Base-by-base conservation (phyloP, 805 yeast species). In the Candida ponderosae region DNA sequence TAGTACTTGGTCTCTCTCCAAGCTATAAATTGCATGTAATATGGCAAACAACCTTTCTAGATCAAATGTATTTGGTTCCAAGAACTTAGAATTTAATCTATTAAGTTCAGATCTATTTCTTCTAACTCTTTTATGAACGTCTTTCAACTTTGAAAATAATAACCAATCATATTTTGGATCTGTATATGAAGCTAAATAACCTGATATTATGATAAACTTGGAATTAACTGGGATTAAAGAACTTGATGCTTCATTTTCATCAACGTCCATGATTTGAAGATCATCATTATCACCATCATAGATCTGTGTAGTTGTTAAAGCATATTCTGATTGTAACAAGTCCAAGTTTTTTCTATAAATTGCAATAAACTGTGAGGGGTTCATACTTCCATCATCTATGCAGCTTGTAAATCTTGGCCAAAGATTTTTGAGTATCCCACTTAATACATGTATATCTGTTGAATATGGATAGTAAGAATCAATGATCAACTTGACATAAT, bases 21-120 rank as follows among this genome's bases (percentile, higher is more conserved):
- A 68, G 18, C 66, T 71, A 50, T 74, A 76, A 13, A 88, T 75
- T 0, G 94, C 79, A 31, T 81, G 81, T 28, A 83, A 65, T 18
- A 89, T 84, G 0, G 96, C 95, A 40, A 84, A 59, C 53, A 86
- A 52, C 40, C 97, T 67, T 54, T 89, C 96, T 33, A 87, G 54
- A 27, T 80, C 84, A 56, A 88, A 88, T 24, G 76, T 60, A 21
- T 80, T 76, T 0, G 95, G 83, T n/a, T 80, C 76, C 31, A 83
- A 60, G 40, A 80, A 66, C 28, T 85, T 66, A 3, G 79, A 69
- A 36, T 79, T 83, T 7, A 64, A 56, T 29, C 66, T 65, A 33
- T 60, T 59, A 18, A 69, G 68, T 5, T 63, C 51, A 18, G 59
- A 52, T 36, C 70, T 59, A 10, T 65, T 66, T 0, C 61, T 36